Evolutionary conservation across 257 asterid species (phyloP).

Genomic region (Forsythia viridissima): DNA sequence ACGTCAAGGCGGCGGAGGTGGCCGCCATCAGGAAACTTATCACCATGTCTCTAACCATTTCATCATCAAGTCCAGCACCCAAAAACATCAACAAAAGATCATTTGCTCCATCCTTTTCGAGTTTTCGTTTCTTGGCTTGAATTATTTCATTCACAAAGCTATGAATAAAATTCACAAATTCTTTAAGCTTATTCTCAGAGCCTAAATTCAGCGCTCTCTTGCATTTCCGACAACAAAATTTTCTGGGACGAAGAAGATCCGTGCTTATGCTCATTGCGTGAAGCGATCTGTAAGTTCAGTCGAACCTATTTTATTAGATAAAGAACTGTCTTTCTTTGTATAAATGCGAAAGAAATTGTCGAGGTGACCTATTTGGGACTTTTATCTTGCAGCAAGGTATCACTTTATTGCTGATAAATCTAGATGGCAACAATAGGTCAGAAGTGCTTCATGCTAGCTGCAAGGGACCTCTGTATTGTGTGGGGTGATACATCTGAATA

Average conservation of each 20-base stretch:
- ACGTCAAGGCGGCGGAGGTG: no score
- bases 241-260: slow-evolving; percentile 47
- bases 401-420: slow-evolving; percentile 52
- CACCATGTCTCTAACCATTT: no score
- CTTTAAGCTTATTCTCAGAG: no score
- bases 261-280: slow-evolving; percentile 70
- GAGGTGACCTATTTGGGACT: neutral
- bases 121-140: no score
- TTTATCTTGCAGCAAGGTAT: slow-evolving; percentile 51
- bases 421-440: slow-evolving; percentile 47
- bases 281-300: slow-evolving; percentile 54
- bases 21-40: no score
- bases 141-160: no score
- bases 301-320: neutral
- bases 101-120: no score
- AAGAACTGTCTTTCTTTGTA: neutral
- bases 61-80: no score
- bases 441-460: slow-evolving; percentile 73
- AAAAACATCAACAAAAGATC: no score
- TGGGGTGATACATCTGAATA: slow-evolving; percentile 68
- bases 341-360: neutral
- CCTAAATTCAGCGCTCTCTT: no score
- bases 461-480: slow-evolving; percentile 59
- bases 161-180: no score
- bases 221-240: slow-evolving; percentile 57